Evolutionary conservation across 2,329 filamentous ascomycete species (phyloP), one percentile per base, ranked within the genome.

Genomic region (Microthyrium microscopicum): DNA sequence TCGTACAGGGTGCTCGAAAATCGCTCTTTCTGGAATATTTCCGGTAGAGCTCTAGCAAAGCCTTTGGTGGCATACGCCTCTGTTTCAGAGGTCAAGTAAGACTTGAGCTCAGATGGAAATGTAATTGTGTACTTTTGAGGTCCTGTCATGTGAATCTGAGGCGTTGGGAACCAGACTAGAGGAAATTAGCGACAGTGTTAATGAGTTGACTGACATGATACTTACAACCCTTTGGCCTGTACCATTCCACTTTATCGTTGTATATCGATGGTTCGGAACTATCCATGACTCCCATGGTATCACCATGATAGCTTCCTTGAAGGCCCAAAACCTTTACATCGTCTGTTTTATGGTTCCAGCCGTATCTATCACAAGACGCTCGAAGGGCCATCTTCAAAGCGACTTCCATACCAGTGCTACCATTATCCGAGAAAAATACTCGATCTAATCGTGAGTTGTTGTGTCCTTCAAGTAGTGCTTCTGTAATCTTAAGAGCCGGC

Each of bases 231-330:
- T 73, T 72, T 0, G 79, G 80, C 39, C 70, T 60, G 47, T 91
- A 91, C 82, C 82, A 91, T 46, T 89, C 81, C 0, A 85, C 77
- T 49, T 82, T 82, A 44, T 82, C 69, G 45, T 91, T 91, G 51
- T 67, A 91, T 0, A 70, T 68, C 21, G 70, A 75, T 0, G 82
- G 81, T 47, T 89, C 80, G 0, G 78, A 73, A 34, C 73, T 79
- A 50, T 89, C 81, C 83, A 91, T 89, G 0, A 79, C 80, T 0
- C 82, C 82, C 29, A 91, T 84, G 0, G 82, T 91, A 46, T 91
- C 83, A 2, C 82, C 83, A 44, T 91, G 83, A 45, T 91, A 91
- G 42, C 77, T 79, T 0, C 80, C 80, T 47, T 76, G 79, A 7
- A 91, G 57, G 0, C 82, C 82, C 3, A 91, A 50, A 3, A 89